Base-by-base conservation (phyloP, 495 filamentous ascomycete genomes). In the Echria macrotheca region DNA sequence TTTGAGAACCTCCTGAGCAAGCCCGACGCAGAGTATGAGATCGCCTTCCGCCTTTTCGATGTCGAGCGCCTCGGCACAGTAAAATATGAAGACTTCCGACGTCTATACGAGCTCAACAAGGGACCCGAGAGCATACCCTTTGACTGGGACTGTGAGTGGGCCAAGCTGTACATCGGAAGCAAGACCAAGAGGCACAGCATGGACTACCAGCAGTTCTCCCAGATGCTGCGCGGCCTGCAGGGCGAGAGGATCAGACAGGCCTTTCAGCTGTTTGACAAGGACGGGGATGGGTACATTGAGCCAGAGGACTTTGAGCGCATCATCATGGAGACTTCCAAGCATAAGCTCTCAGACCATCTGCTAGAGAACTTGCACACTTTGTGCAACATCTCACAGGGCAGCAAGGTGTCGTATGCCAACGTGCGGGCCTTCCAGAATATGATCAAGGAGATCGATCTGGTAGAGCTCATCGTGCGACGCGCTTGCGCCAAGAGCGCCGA, bases 11-110 rank as follows among this genome's bases (percentile, higher is more conserved):
- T 98, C 46, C 81, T 98, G 28, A 77, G 78, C 42, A 96, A 96
- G 64, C 89, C 93, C 52, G 93, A 97, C 55, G 94, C 93, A 59
- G 94, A 98, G 66, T 98, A 98, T 65, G 91, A 98, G 69, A 96
- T 98, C 55, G 91, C 91, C 4, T 98, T 96, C 71, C 86, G 94
- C 48, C 77, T 97, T 22, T 98, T 98, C 69, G 93, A 97, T 57
- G 68, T 84, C 52, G 80, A 93, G 21, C 81, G 86, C 28, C 84
- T 78, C 17, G 93, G 93, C 3, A 76, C 72, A 17, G 87, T 98
- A 57, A 89, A 87, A 57, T 95, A 89, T 56, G 87, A 94, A 1
- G 79, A 88, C 57, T 89, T 98, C 67, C 77, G 85, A 57, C 74
- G 77, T 26, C 74, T 90, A 26, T 95, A 91, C 66, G 83, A 88